Evolutionary conservation across 2,329 filamentous ascomycete genomes (phyloP), one percentile per base, ranked within the genome.

Genomic region (Colletotrichum orchidophilum): DNA sequence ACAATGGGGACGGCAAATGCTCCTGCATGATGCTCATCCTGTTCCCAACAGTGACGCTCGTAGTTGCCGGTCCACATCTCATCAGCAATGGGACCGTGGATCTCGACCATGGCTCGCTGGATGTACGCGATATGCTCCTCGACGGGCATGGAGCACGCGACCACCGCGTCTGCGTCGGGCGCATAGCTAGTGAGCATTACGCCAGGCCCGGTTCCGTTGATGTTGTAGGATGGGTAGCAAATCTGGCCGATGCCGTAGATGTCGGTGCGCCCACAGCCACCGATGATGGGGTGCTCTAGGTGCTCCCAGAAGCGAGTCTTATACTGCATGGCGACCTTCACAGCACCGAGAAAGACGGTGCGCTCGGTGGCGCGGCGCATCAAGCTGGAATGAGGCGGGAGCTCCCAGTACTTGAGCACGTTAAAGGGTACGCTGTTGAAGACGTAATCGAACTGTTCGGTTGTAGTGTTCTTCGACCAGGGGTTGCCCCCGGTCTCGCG

Each of bases 51-150:
- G 54, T 87, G 85, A 0, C 89, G 83, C n/a, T 88, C 83, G 70
- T 86, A 90, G 72, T 83, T 81, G 3, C 88, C 89, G 0, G 88
- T 91, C 74, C 83, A 91, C 73, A 90, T 84, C 63, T 90, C 83
- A 0, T 81, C 75, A 1, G 58, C 77, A 15, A 70, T 42, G 3
- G 67, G 63, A 63, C 88, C 88, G 73, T 90, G 87, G 4, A 88
- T 81, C 70, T 88, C 83, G 8, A 87, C 79, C 85, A 90, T 88
- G 1, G 87, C 84, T 18, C 87, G 83, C 74, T 88, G 84, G 3
- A 87, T 83, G 59, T 85, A 80, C 0, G 85, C 84, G 11, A 89
- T 83, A 70, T 90, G 87, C 66, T 87, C 83, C n/a, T 80, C 79
- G n/a, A 84, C 83, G n/a, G 82, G 81, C 72, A 87, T 79, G 12